phyloP scores from a whole-genome alignment of 768 basidiomycete species.

The Dentipellis sp. region DNA sequence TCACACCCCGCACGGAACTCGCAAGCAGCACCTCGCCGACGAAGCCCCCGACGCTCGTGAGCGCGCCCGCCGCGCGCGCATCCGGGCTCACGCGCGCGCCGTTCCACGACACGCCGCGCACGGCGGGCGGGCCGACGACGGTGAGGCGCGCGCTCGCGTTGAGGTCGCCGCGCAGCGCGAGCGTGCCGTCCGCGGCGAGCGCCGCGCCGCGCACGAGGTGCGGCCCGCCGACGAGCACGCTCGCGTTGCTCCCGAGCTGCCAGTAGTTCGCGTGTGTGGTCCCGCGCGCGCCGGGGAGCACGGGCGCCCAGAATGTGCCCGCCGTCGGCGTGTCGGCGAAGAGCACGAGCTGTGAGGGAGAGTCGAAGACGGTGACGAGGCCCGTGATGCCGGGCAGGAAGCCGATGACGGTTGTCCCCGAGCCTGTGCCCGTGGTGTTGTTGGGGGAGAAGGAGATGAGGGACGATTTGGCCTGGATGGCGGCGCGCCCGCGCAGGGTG shows the following conservation, averaged over 20 bases:
- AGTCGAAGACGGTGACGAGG: conserved; percentile 57
- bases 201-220: conserved; percentile 36
- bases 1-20: conserved; percentile 22
- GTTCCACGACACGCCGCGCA: conserved; percentile 65
- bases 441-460: background rate
- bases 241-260: conserved; percentile 63
- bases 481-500: background rate
- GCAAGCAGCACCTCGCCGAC: conserved; percentile 34
- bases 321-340: conserved; percentile 60
- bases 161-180: conserved; percentile 64
- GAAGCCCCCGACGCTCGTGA: conserved; percentile 35
- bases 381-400: background rate
- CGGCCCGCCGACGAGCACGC: conserved; percentile 45
- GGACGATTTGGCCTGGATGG: background rate
- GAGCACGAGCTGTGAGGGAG: conserved; percentile 55
- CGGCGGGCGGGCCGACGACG: conserved; percentile 48
- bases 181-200: conserved; percentile 19
- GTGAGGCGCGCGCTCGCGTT: conserved; percentile 47
- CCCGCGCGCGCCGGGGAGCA: conserved; percentile 33
- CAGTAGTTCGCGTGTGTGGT: conserved; percentile 52
- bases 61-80: conserved; percentile 18
- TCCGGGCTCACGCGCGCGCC: conserved; percentile 36
- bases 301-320: conserved; percentile 70
- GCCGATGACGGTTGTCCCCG: conserved; percentile 39
- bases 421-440: conserved; percentile 36